These are phyloP conservation scores for Botrytis porri DNA, from an alignment of 2,329 filamentous ascomycete genomes.

Conservation along the genomic window DNA sequence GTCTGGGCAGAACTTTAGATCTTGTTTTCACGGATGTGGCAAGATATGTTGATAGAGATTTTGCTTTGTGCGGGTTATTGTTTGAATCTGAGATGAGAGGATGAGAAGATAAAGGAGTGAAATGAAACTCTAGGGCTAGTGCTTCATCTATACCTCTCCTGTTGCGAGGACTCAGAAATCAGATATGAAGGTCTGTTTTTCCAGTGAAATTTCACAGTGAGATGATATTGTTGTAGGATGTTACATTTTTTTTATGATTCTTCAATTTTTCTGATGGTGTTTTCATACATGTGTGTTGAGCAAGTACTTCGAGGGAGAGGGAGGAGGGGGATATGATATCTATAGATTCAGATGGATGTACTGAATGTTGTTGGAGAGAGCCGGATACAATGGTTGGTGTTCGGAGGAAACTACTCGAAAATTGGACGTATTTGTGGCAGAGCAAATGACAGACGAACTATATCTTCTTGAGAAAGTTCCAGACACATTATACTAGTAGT, in stretches of 20 bases:
- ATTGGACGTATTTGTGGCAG: no score
- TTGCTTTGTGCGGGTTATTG: background rate
- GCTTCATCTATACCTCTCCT: background rate
- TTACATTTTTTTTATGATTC: background rate
- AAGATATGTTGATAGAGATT: background rate
- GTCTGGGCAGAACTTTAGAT: background rate
- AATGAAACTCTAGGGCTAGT: background rate
- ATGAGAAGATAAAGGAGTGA: background rate
- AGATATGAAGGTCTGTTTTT: background rate
- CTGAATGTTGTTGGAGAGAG: background rate
- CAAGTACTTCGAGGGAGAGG: background rate
- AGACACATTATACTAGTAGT: background rate
- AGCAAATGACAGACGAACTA: background rate
- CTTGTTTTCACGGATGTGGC: background rate
- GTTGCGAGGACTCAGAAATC: background rate
- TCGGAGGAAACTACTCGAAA: no score
- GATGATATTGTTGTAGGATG: background rate
- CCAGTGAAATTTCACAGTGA: background rate
- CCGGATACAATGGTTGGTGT: no score
- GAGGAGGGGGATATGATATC: background rate
- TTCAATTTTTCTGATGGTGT: background rate
- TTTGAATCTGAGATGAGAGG: background rate
- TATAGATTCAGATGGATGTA: background rate
- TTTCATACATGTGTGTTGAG: background rate
- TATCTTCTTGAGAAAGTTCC: background rate